Conservation (phyloP, 768 basidiomycete genomes). For the Suillus brevipes region DNA sequence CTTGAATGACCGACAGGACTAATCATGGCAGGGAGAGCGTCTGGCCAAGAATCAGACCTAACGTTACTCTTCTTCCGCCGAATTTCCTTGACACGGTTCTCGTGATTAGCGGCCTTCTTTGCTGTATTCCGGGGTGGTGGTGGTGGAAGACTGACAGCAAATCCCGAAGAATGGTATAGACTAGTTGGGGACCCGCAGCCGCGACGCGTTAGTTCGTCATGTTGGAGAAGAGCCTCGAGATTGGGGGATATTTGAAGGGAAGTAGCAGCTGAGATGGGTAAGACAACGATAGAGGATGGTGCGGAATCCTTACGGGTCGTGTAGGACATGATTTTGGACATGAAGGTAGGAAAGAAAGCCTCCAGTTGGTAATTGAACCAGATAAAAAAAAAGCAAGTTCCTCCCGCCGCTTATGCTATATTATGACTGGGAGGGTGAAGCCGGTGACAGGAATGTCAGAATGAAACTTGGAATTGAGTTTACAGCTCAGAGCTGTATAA, state of each 20-base stretch:
- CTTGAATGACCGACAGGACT: conserved; percentile 6
- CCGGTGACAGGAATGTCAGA: conserved; percentile 1
- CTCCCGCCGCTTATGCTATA: conserved; percentile 1
- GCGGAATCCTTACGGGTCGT: conserved; percentile 1
- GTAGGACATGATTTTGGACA: neutral
- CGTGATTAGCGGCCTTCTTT: conserved; percentile 18
- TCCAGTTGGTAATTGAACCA: neutral
- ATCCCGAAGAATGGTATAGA: conserved; percentile 16
- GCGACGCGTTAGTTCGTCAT: conserved; percentile 51
- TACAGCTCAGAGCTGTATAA: neutral
- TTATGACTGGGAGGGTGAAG: neutral
- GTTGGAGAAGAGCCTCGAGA: conserved; percentile 58
- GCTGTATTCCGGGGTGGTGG: conserved; percentile 33
- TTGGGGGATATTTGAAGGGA: conserved; percentile 56
- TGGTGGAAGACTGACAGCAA: conserved; percentile 30
- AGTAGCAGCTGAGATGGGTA: conserved; percentile 7
- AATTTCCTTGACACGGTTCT: conserved; percentile 21
- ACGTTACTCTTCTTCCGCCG: conserved; percentile 16
- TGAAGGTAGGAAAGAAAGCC: neutral
- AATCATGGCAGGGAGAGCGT: conserved; percentile 16
- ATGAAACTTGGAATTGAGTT: conserved; percentile 5
- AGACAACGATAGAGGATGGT: neutral
- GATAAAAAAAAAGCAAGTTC: neutral
- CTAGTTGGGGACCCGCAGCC: conserved; percentile 26
- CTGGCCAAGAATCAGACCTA: conserved; percentile 27